phyloP scores from a whole-genome alignment of 2,329 filamentous ascomycete species.

The Aspergillus tamarii region DNA sequence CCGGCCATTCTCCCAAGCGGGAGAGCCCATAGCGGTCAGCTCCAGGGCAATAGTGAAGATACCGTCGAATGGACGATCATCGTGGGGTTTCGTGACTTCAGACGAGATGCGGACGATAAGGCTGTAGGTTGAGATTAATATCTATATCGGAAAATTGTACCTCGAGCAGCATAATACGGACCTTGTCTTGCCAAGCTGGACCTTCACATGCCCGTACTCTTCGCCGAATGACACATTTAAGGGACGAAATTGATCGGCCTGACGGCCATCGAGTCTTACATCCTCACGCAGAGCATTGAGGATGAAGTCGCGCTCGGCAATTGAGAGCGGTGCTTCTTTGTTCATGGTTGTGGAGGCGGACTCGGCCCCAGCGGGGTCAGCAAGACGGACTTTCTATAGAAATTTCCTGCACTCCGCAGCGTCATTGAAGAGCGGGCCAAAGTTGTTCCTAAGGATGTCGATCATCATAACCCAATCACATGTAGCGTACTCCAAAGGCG shows the following conservation, averaged over 20 bases:
- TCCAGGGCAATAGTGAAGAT: conserved; percentile 92
- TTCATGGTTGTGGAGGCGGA: conserved; percentile 66
- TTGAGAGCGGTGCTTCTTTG: conserved; percentile 85
- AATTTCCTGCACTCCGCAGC: conserved; percentile 25
- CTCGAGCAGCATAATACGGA: conserved; percentile 45
- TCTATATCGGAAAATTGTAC: not conserved
- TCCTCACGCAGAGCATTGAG: conserved; percentile 79
- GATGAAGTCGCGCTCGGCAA: conserved; percentile 86
- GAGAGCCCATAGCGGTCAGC: conserved; percentile 87
- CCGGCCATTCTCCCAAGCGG: conserved; percentile 83
- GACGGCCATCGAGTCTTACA: conserved; percentile 80
- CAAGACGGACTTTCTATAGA: conserved; percentile 20
- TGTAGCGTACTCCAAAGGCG: not conserved
- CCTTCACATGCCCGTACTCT: conserved; percentile 86
- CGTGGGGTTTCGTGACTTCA: conserved; percentile 81
- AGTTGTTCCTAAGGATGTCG: conserved; percentile 8
- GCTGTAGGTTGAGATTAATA: conserved; percentile 11
- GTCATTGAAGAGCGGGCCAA: conserved; percentile 21
- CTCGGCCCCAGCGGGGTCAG: conserved; percentile 27
- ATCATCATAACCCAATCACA: conserved; percentile 14
- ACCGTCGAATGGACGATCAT: conserved; percentile 92
- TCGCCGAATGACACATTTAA: conserved; percentile 82
- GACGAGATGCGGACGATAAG: conserved; percentile 78
- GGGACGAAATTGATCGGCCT: conserved; percentile 76
- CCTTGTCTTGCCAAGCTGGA: conserved; percentile 88